Evolutionary conservation across 768 basidiomycete species (phyloP).

Genomic region (Lactifluus rugatus): DNA sequence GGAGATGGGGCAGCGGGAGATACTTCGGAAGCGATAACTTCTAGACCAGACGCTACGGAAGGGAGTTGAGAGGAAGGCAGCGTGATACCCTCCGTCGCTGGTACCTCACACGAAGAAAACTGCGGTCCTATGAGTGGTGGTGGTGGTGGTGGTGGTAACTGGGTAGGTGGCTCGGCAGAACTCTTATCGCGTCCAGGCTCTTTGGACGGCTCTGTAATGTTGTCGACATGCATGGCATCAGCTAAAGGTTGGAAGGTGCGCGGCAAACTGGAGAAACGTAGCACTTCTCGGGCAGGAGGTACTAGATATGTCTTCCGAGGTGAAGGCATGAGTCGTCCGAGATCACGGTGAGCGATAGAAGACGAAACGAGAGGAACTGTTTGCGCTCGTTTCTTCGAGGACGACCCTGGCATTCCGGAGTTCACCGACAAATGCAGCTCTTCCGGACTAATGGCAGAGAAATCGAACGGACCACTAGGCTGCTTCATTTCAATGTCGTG

Average conservation of each 20-base stretch:
- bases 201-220: background rate
- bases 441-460: conserved; percentile 3
- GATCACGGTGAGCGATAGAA: conserved; percentile 3
- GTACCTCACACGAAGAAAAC: background rate
- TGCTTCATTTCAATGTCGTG: background rate
- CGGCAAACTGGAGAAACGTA: conserved; percentile 20
- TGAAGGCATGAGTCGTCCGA: conserved; percentile 9
- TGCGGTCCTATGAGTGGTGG: background rate
- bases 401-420: background rate
- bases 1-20: background rate
- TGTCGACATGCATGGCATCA: background rate
- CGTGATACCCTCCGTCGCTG: background rate
- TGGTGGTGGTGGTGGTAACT: background rate
- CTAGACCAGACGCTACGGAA: background rate
- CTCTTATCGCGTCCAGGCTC: background rate
- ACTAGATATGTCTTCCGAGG: conserved; percentile 3
- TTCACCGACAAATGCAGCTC: background rate
- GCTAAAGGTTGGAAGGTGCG: background rate
- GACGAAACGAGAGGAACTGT: conserved; percentile 16
- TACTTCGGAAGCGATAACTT: background rate
- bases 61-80: background rate
- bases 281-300: conserved; percentile 6
- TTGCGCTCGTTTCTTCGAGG: conserved; percentile 11
- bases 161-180: background rate
- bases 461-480: conserved; percentile 18